Base-by-base conservation (phyloP, 768 basidiomycete genomes). In the Suillus subalutaceus region DNA sequence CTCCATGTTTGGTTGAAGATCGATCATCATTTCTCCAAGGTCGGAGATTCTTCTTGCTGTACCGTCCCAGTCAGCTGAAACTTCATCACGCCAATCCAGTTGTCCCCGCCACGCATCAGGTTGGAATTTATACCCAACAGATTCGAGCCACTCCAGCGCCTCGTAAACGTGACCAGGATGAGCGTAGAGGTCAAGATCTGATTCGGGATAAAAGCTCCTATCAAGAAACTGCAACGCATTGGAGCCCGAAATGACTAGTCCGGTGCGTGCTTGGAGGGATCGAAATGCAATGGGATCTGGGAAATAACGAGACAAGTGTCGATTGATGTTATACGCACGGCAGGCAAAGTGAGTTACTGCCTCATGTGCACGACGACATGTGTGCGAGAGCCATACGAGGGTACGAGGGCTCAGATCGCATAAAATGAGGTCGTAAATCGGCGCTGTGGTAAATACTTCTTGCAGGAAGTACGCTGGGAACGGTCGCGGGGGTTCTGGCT, bases 111-210 rank as follows among this genome's bases (percentile, higher is more conserved):
- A 52, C 2, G 2, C 0, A 3, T 26, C 66, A 52, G 78, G 74
- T 4, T 6, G 30, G 59, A 70, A 82, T 0, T 23, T 20, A 63
- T 82, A 83, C 0, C 79, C 80, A 5, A 75, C 71, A 10, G 12
- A 40, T 12, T 67, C 59, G 0, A 73, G 44, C 73, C 80, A 85
- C 9, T 55, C 57, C 0, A 76, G 78, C 4, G 86, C 73, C 30
- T 76, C 74, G 13, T 65, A 52, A 48, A 75, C 71, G 46, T 73
- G 69, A 0, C 72, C 70, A 3, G 78, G 77, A 15, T 80, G 74
- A 15, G 79, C 74, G 70, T 87, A 87, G 4, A 88, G 52, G 63
- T 88, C 87, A 12, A 88, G 79, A 67, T 88, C 86, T 0, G 85
- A 79, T 6, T 78, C 77, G 6, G 79, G 74, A 66, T 85, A 86